Evolutionary conservation across 306 rosid genomes (phyloP).

Genomic region (Cotoneaster glaucophyllus): DNA sequence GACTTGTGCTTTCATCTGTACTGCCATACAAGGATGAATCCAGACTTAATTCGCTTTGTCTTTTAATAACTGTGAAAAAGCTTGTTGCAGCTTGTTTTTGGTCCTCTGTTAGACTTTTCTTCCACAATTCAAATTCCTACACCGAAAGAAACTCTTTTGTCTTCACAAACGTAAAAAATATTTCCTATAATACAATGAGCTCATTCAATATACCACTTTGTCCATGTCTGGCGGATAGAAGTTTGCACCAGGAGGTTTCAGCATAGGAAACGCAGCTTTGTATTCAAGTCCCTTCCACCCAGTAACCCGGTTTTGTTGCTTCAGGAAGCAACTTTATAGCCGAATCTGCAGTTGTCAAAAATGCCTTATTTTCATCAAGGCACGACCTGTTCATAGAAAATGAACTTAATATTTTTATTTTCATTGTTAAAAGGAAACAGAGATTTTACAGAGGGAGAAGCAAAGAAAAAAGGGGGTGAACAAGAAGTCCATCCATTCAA

Average conservation of each 20-base stretch:
- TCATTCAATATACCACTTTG: constrained; percentile 53
- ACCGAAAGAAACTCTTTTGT: constrained; percentile 20
- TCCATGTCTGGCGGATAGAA: constrained; percentile 97
- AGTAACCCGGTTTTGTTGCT: constrained; percentile 51
- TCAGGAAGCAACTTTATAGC: constrained; percentile 58
- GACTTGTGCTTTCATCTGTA: neutral
- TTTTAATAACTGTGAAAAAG: constrained; percentile 71
- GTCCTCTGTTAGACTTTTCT: constrained; percentile 48
- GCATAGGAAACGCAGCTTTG: constrained; percentile 70
- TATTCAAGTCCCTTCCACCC: constrained; percentile 88
- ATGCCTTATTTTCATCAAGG: constrained; percentile 82
- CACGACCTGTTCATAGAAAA: constrained; percentile 53
- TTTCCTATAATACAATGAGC: constrained; percentile 8
- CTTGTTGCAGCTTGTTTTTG: constrained; percentile 60
- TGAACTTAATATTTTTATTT: neutral
- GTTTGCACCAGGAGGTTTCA: constrained; percentile 83
- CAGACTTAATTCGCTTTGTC: constrained; percentile 52
- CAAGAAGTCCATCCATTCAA: neutral
- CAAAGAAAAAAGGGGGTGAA: neutral
- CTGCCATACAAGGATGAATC: constrained; percentile 36
- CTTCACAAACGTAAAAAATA: constrained; percentile 7
- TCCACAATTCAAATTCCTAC: constrained; percentile 90
- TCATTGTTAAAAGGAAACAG: neutral
- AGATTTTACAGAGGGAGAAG: neutral
- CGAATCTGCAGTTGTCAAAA: constrained; percentile 85